Base-by-base conservation (phyloP, 352 stramenopile species). In the Globisporangium cederbergense region DNA sequence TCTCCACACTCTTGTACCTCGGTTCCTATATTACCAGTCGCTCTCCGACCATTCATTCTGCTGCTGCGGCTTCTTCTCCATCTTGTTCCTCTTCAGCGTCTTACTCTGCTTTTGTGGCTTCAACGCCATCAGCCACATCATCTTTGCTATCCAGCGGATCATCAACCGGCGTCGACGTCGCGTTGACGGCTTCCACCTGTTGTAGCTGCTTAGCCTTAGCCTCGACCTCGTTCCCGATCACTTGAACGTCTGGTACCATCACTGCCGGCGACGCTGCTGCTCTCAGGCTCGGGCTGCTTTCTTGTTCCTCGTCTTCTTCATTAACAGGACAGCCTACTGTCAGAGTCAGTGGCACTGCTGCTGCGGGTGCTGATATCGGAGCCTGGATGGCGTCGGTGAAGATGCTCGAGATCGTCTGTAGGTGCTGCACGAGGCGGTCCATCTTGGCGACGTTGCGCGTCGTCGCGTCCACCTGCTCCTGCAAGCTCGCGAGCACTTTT, bases 401-500 rank as follows among this genome's bases (percentile, higher is more conserved):
- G 34, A 77, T 64, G 18, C 53, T 59, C 28, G 67, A 72, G 53
- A 82, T 67, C 20, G 55, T 58, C 38, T 69, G 56, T 28, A 84
- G 65, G 40, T 72, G 69, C 25, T 53, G 51, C 40, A 73, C 72
- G 45, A 84, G 56, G 7, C 57, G 59, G 28, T 80, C 72, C 54
- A 80, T 75, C 11, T 60, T 69, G 58, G 73, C 68, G 14, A 86
- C 60, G 30, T 58, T 76, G 45, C 68, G 73, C 34, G 63, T 70
- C 18, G 75, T 81, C 55, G 68, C 60, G 47, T 83, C 68, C 22
- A 83, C 66, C 52, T 80, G 67, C 10, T 60, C 53, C 64, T 86
- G 60, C 4, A 86, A 60, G 6, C 49, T 45, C 52, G 61, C 46
- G 30, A 74, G 71, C n/a, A 75, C 58, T 7, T 65, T 58, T 16